Percentiles rank a stretch among this genome's conserved stretches.
These are phyloP conservation scores for Scedosporium aurantiacum DNA, from an alignment of 2,329 filamentous ascomycete species.

Conservation along the genomic window DNA sequence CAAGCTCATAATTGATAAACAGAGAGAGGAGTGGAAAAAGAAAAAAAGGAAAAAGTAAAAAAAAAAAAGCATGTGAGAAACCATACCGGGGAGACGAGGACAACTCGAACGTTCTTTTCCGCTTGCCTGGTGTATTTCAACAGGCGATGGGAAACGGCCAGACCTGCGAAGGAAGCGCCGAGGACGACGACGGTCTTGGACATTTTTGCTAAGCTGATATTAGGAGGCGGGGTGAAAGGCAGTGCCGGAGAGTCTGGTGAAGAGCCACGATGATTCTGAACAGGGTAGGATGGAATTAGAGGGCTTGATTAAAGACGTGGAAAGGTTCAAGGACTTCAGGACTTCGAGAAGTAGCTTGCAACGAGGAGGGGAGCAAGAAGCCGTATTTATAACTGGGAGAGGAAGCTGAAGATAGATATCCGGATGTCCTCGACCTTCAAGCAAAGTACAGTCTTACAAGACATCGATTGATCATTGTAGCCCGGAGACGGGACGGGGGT, in stretches of 20 bases:
- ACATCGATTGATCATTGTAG: too few species aligned
- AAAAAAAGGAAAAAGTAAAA: neutral
- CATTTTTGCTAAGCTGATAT: slow-evolving; percentile 21
- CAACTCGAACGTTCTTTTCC: slow-evolving; percentile 37
- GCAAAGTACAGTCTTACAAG: neutral
- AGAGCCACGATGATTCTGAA: too few species aligned
- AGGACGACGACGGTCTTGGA: slow-evolving; percentile 42
- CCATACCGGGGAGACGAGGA: slow-evolving; percentile 43
- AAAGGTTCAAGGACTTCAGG: too few species aligned
- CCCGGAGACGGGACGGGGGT: neutral
- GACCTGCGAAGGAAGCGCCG: slow-evolving; percentile 41
- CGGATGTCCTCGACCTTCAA: too few species aligned
- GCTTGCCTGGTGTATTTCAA: slow-evolving; percentile 38
- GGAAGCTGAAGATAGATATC: too few species aligned
- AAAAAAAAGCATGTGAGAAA: neutral
- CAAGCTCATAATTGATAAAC: neutral
- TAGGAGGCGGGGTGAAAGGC: neutral
- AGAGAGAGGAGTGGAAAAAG: neutral
- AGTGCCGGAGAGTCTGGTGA: neutral
- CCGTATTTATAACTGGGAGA: neutral
- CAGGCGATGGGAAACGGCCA: slow-evolving; percentile 41
- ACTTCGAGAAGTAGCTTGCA: neutral
- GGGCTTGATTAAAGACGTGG: neutral
- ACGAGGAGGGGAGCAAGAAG: neutral
- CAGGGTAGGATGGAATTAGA: neutral